A percentile compares a stretch with the other conserved stretches of the same genome.
Evolutionary conservation across 2,329 filamentous ascomycete species (phyloP).

Genomic region (Colletotrichum lini): DNA sequence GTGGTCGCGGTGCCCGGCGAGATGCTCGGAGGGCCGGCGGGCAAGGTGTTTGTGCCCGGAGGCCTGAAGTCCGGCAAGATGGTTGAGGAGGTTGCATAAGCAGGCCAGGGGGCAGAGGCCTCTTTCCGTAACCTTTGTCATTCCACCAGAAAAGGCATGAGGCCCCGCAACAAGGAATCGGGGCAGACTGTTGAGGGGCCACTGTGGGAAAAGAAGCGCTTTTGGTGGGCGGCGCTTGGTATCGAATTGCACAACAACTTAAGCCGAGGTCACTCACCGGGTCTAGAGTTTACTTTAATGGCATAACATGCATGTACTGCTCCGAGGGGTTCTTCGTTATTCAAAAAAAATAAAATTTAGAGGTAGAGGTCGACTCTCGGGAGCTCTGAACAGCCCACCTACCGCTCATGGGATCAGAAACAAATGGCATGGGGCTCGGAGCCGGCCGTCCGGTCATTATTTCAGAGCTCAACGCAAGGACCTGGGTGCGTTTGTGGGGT

Average conservation of each 20-base stretch:
- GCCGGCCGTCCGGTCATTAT: slow-evolving; percentile 3
- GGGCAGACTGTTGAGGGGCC: neutral
- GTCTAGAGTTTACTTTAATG: slow-evolving; percentile 16
- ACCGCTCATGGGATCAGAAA: neutral
- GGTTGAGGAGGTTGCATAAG: slow-evolving; percentile 68
- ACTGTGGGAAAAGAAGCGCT: neutral
- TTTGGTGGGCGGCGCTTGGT: slow-evolving; percentile 13
- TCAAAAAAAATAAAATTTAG: no score
- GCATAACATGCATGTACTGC: neutral
- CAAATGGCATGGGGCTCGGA: neutral
- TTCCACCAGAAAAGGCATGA: neutral
- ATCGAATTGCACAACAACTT: neutral
- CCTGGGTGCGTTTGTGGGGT: slow-evolving; percentile 2
- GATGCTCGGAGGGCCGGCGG: slow-evolving; percentile 75
- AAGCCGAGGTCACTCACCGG: neutral
- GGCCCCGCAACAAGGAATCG: neutral
- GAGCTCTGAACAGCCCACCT: neutral
- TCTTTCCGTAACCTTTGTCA: neutral
- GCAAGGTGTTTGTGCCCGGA: slow-evolving; percentile 67
- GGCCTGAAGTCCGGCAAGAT: slow-evolving; percentile 60
- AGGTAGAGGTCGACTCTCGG: neutral
- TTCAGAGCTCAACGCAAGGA: slow-evolving; percentile 5
- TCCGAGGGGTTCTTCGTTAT: neutral
- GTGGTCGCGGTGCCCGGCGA: slow-evolving; percentile 76
- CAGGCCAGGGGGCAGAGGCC: neutral